These are phyloP conservation scores for Panicum virgatum DNA, from an alignment of 202 grass and related monocot species.

Conservation along the genomic window DNA sequence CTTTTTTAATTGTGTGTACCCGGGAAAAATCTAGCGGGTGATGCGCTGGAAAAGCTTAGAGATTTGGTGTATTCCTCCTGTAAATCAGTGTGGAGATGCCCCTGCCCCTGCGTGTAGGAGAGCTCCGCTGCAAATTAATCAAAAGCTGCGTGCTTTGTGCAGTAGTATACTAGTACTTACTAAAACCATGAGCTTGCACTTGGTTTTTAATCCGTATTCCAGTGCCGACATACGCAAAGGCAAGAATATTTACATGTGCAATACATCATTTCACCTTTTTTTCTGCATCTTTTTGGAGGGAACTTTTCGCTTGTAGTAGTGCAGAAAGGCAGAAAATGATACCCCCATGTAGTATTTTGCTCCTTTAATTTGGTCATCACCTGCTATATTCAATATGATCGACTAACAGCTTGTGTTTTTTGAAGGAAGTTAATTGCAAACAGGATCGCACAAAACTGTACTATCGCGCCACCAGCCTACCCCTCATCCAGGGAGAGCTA, in stretches of 20 bases:
- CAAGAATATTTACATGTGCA: conserved; percentile 27
- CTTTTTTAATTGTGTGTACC: conserved; percentile 28
- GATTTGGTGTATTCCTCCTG: neutral
- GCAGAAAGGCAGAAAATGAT: neutral
- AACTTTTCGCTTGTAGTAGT: neutral
- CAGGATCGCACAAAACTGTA: neutral
- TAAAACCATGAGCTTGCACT: conserved; percentile 17
- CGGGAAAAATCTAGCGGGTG: neutral
- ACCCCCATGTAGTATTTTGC: too few relatives aligned
- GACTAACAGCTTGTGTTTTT: neutral
- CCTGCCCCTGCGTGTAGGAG: neutral
- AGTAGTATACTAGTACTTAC: too few relatives aligned
- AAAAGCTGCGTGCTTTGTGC: neutral
- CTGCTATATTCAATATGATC: neutral
- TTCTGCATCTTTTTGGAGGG: neutral
- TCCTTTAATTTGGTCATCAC: neutral
- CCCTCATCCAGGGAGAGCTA: neutral
- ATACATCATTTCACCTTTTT: neutral
- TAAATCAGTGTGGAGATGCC: neutral
- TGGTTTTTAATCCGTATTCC: neutral
- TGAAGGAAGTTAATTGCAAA: neutral
- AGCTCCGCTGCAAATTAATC: neutral
- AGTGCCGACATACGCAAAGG: neutral
- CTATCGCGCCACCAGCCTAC: neutral
- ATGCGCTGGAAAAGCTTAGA: conserved; percentile 25